Conservation (phyloP, 2,329 filamentous ascomycete species). For the Sclerotinia subarctica region DNA sequence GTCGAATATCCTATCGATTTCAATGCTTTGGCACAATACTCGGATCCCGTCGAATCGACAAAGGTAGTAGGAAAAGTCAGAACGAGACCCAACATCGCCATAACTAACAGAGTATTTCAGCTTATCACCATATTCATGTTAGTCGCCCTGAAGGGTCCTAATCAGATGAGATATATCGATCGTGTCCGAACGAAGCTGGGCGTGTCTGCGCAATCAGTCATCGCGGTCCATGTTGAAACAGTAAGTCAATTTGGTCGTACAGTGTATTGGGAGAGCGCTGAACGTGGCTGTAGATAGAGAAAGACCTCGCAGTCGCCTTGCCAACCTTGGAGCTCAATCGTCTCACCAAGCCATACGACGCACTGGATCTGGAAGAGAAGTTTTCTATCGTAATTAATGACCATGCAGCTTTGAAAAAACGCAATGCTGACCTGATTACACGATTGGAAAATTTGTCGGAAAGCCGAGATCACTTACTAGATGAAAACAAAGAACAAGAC, state of each 20-base stretch:
- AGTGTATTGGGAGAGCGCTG: not conserved
- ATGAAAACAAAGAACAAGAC: conserved; percentile 55
- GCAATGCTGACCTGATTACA: conserved; percentile 56
- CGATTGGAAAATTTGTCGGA: conserved; percentile 58
- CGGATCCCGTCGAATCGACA: conserved; percentile 52
- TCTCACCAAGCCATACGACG: conserved; percentile 10
- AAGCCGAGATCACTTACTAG: conserved; percentile 57
- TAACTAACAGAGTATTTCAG: conserved; percentile 41
- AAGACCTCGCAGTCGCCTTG: conserved; percentile 16
- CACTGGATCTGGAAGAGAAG: conserved; percentile 48
- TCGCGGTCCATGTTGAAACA: conserved; percentile 35
- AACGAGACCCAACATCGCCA: conserved; percentile 1
- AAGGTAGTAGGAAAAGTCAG: conserved; percentile 43
- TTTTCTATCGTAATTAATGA: conserved; percentile 45
- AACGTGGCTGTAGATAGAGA: conserved; percentile 11
- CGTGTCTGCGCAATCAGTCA: conserved; percentile 43
- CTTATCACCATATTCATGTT: conserved; percentile 62
- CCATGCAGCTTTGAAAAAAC: conserved; percentile 54
- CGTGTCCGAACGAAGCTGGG: conserved; percentile 45
- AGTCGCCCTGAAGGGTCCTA: conserved; percentile 58
- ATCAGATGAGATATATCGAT: conserved; percentile 52
- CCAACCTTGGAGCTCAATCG: not conserved
- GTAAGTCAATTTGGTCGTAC: conserved; percentile 21
- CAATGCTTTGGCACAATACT: conserved; percentile 55
- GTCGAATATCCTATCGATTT: conserved; percentile 52